Evolutionary conservation across 2,329 filamentous ascomycete species (phyloP), one percentile per base, ranked within the genome.

Genomic region (Xylariaceae sp.): DNA sequence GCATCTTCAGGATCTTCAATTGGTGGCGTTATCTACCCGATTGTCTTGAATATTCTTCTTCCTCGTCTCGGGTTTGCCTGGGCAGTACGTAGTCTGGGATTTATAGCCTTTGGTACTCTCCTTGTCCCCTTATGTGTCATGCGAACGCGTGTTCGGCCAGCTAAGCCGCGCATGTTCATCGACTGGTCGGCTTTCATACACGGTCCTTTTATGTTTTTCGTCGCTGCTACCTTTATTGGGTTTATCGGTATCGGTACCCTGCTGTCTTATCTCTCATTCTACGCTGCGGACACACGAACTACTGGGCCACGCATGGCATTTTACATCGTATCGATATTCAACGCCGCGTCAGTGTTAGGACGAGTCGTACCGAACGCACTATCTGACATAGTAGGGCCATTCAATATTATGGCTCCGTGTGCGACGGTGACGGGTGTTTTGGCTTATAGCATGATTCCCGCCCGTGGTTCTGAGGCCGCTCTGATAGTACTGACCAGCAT

Each of bases 321-420:
- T 55, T 74, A 75, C 55, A 58, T 74, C 5, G 65, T 71, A 1
- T 61, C 69, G 6, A 71, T 73, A 42, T 58, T 73, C 42, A 73
- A 73, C 49, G 69, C 67, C 2, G 71, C 58, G 3, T 70, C 66
- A 1, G 61, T 69, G 15, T 61, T 73, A n/a, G 72, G 72, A 1
- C 67, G 70, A 11, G 66, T 67, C 3, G 45, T 71, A 0, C 68
- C 70, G 6, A 69, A 69, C 46, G 62, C 63, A 1, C 45, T 73
- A 0, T 63, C 67, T 1, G 71, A 74, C 54, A 64, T 62, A 39
- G 59, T 66, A 11, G 71, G 71, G 1, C 63, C 65, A 1, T 54
- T 72, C 22, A 71, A 71, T 48, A 63, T 22, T 4, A 11, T 66
- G 33, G 30, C 36, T 17, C 47, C 47, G 4, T 15, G 22, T 12